A percentile compares a stretch with the other conserved stretches of the same genome.
phyloP scores from a whole-genome alignment of 768 basidiomycete genomes.

The Suillus variegatus region DNA sequence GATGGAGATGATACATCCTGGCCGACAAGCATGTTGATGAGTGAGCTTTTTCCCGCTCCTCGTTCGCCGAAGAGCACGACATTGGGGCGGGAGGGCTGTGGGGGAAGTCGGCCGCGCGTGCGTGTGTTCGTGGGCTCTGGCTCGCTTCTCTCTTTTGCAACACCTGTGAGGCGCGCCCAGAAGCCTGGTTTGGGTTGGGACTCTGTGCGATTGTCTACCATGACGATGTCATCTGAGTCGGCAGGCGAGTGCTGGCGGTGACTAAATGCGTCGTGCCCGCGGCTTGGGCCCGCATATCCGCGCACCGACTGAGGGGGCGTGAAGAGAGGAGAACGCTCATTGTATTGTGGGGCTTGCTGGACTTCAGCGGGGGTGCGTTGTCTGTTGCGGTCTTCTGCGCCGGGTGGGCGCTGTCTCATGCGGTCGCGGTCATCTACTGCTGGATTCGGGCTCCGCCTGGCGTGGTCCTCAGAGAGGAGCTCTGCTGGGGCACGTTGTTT shows the following conservation, averaged over 20 bases:
- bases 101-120: neutral
- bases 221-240: neutral
- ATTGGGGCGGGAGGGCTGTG: conserved; percentile 22
- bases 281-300: neutral
- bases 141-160: neutral
- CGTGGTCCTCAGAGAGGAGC: neutral
- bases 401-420: neutral
- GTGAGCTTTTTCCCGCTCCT: conserved; percentile 44
- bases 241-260: neutral
- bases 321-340: conserved; percentile 2
- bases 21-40: conserved; percentile 43
- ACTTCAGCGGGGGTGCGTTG: neutral
- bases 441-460: neutral
- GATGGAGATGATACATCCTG: conserved; percentile 28
- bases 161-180: neutral
- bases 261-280: neutral
- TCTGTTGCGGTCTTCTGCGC: neutral
- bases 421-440: neutral
- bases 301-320: neutral
- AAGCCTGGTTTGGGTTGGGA: neutral
- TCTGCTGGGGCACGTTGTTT: neutral
- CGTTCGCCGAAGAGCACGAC: conserved; percentile 45
- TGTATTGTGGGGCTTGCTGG: neutral
- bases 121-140: neutral
- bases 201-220: neutral